phyloP scores from a whole-genome alignment of 108 stramenopile genomes.

The Nitzschia sp. region DNA sequence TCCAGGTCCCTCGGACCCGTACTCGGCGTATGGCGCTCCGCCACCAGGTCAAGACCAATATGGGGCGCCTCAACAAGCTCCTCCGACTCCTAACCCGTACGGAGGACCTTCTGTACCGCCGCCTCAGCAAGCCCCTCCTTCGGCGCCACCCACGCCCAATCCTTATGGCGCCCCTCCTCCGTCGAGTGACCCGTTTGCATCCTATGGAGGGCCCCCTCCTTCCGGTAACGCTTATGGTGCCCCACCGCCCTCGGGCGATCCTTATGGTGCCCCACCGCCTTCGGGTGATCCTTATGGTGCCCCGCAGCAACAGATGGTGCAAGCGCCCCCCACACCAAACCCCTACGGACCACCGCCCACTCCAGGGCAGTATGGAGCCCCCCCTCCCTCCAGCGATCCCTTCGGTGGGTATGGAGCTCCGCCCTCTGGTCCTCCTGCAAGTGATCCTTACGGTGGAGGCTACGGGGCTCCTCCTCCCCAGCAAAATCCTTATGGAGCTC shows the following conservation, averaged over 20 bases:
- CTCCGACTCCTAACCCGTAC: constrained; percentile 27
- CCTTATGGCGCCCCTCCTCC: constrained; percentile 31
- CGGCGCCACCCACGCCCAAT: constrained; percentile 26
- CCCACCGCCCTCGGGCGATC: constrained; percentile 17
- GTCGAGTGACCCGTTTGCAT: constrained; percentile 12
- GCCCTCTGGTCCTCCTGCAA: constrained; percentile 14
- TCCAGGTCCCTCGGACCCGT: constrained; percentile 17
- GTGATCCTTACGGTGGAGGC: constrained; percentile 33
- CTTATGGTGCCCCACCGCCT: constrained; percentile 4
- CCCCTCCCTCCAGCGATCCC: constrained; percentile 27
- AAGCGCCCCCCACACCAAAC: too few species aligned
- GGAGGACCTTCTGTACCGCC: constrained; percentile 26
- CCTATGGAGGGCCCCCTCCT: constrained; percentile 22
- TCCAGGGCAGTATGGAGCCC: constrained; percentile 8
- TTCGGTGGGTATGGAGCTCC: constrained; percentile 28
- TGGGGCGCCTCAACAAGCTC: constrained; percentile 17
- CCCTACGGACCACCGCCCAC: background rate
- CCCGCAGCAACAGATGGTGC: background rate
- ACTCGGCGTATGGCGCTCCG: constrained; percentile 18
- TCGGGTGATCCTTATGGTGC: background rate
- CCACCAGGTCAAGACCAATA: background rate
- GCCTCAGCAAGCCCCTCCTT: constrained; percentile 19
- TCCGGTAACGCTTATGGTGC: constrained; percentile 22
- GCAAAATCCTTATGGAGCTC: constrained; percentile 33
- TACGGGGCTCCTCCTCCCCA: constrained; percentile 15